Evolutionary conservation across 2,329 filamentous ascomycete genomes (phyloP).

Genomic region (Trichocomaceae sp.): DNA sequence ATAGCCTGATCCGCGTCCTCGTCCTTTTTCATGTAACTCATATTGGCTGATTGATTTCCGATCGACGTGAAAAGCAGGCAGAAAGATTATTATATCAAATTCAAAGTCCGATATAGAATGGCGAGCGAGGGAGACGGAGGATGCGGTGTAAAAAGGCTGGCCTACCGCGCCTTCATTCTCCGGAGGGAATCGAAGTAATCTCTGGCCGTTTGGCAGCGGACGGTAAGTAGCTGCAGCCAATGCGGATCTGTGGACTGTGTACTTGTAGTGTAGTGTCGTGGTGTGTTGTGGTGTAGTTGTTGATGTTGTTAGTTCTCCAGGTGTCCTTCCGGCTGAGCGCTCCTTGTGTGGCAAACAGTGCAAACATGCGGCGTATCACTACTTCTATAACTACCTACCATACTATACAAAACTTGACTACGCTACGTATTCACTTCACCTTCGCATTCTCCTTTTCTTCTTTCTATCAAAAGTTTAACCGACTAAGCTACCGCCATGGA

Average conservation of each 20-base stretch:
- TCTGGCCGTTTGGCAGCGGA: neutral
- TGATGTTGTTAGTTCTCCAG: slow-evolving; percentile 22
- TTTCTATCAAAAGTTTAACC: neutral
- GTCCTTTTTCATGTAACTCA: slow-evolving; percentile 99
- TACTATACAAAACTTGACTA: no score
- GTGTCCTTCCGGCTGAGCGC: slow-evolving; percentile 32
- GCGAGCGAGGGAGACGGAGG: slow-evolving; percentile 9
- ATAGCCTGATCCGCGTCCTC: slow-evolving; percentile 91
- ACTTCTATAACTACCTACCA: neutral
- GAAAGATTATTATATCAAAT: slow-evolving; percentile 7
- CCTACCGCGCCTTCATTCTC: slow-evolving; percentile 30
- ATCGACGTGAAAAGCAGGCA: neutral
- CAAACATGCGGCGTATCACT: slow-evolving; percentile 32
- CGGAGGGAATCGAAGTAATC: slow-evolving; percentile 4
- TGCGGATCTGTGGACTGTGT: neutral
- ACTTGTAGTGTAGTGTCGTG: neutral
- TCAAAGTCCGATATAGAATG: slow-evolving; percentile 5
- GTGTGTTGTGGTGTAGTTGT: neutral
- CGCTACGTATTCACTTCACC: neutral
- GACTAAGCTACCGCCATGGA: slow-evolving; percentile 37
- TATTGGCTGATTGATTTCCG: slow-evolving; percentile 34
- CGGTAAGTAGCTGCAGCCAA: neutral
- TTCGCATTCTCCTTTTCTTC: neutral
- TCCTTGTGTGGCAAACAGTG: slow-evolving; percentile 32
- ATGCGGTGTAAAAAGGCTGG: slow-evolving; percentile 18